Base-by-base conservation (phyloP, 345 rosid species). In the Cardamine occulta region DNA sequence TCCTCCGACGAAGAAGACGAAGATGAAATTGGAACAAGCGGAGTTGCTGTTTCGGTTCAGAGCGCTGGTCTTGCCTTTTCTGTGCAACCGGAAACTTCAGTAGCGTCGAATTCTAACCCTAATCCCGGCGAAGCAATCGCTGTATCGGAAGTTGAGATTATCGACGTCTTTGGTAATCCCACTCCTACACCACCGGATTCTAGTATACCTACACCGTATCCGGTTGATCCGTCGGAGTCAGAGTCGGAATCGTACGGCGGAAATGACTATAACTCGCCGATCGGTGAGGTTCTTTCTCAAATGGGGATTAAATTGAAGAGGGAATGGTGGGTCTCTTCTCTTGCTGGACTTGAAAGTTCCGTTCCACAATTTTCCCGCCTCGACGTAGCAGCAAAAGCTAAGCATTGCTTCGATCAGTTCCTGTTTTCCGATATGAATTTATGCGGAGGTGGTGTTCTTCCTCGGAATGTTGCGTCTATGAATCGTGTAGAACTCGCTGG, bases 371-470 rank as follows among this genome's bases (percentile, higher is more conserved):
- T 86, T 57, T 67, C 70, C 10, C 19, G 55, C 70, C 82, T 85
- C 28, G 90, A 85, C 34, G 84, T 75, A 7, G 70, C 78, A 4
- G 83, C 78, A 8, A 87, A 84, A 72, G 91, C 98, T n/a, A 89
- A 88, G 86, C 89, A 86, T 56, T 95, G 97, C 72, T 89, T 90
- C 45, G 83, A 80, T 76, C 91, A 84, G 64, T 88, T 89, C 69
- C 65, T 95, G 85, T 79, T 88, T 66, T 90, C 97, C 9, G 97
- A 95, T 61, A 88, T 95, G 93, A 95, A 88, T 77, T 44, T 72
- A 52, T 86, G 82, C 7, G 97, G 97, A 34, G 86, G 87, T 2
- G 99, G 93, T 19, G 74, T 87, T 81, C 97, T 92, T 79, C 97
- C 97, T 1, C 81, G 74, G 17, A 82, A 86, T 78, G 86, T 92